These are phyloP conservation scores for Helotiales sp. DNA, from an alignment of 2,329 filamentous ascomycete species.

Conservation along the genomic window DNA sequence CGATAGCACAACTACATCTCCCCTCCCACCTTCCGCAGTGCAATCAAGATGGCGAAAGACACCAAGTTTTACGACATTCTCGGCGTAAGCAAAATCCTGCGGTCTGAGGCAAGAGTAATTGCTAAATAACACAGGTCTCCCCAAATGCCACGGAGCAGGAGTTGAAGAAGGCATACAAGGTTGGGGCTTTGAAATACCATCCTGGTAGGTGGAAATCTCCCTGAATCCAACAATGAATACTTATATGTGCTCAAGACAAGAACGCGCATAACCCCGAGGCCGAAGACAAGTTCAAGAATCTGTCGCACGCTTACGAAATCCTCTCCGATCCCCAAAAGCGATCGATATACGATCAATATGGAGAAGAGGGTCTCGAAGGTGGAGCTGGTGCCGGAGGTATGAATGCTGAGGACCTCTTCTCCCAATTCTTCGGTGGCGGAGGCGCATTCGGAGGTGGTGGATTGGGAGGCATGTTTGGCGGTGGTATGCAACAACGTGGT, in stretches of 20 bases:
- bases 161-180: conserved; percentile 89
- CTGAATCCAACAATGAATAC: background rate
- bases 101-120: conserved; percentile 26
- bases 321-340: conserved; percentile 92
- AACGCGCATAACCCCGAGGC: conserved; percentile 91
- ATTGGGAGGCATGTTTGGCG: conserved; percentile 76
- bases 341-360: conserved; percentile 92
- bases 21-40: conserved; percentile 10
- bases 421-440: conserved; percentile 86
- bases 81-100: conserved; percentile 56
- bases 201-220: conserved; percentile 60
- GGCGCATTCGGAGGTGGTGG: conserved; percentile 67
- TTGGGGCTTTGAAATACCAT: conserved; percentile 79
- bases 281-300: conserved; percentile 97
- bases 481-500: conserved; percentile 74
- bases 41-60: conserved; percentile 70
- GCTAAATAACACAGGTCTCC: conserved; percentile 58
- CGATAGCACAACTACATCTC: background rate
- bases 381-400: conserved; percentile 79
- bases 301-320: conserved; percentile 93
- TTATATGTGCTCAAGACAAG: conserved; percentile 66
- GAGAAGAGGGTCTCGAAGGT: conserved; percentile 92
- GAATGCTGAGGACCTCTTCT: conserved; percentile 94
- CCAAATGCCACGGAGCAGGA: conserved; percentile 80
- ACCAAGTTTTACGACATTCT: conserved; percentile 78